Conservation (phyloP, 2,329 filamentous ascomycete genomes). For the Aspergillus sp. region DNA sequence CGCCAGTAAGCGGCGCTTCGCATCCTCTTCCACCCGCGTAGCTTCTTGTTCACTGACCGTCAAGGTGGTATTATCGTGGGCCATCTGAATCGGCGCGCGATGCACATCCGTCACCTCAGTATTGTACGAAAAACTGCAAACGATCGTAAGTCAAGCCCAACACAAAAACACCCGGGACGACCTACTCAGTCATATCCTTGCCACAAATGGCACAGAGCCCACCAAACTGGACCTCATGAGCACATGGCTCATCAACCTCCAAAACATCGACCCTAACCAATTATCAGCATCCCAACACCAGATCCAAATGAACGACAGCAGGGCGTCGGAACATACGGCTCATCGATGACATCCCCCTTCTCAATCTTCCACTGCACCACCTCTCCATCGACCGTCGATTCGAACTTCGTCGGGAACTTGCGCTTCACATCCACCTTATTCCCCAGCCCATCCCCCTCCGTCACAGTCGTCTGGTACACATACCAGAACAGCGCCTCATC, state of each 20-base stretch:
- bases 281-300: neutral
- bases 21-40: slow-evolving; percentile 76
- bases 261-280: slow-evolving; percentile 60
- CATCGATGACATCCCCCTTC: slow-evolving; percentile 47
- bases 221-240: slow-evolving; percentile 86
- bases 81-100: slow-evolving; percentile 91
- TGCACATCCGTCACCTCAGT: slow-evolving; percentile 76
- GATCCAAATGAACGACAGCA: neutral
- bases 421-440: slow-evolving; percentile 70
- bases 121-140: slow-evolving; percentile 68
- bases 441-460: slow-evolving; percentile 68
- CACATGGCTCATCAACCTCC: slow-evolving; percentile 86
- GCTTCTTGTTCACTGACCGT: slow-evolving; percentile 84
- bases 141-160: slow-evolving; percentile 2
- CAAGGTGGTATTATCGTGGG: slow-evolving; percentile 84
- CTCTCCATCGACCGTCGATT: slow-evolving; percentile 79
- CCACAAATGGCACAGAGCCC: slow-evolving; percentile 91
- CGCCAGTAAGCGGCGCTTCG: slow-evolving; percentile 78
- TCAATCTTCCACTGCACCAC: slow-evolving; percentile 74
- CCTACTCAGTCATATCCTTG: slow-evolving; percentile 87
- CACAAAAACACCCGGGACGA: slow-evolving; percentile 10
- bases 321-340: slow-evolving; percentile 38
- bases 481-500: slow-evolving; percentile 82
- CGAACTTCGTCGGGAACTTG: slow-evolving; percentile 75
- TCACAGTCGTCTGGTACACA: slow-evolving; percentile 75